phyloP scores from a whole-genome alignment of 176 grass and related monocot genomes.

The Rhipidocladum racemiflorum region DNA sequence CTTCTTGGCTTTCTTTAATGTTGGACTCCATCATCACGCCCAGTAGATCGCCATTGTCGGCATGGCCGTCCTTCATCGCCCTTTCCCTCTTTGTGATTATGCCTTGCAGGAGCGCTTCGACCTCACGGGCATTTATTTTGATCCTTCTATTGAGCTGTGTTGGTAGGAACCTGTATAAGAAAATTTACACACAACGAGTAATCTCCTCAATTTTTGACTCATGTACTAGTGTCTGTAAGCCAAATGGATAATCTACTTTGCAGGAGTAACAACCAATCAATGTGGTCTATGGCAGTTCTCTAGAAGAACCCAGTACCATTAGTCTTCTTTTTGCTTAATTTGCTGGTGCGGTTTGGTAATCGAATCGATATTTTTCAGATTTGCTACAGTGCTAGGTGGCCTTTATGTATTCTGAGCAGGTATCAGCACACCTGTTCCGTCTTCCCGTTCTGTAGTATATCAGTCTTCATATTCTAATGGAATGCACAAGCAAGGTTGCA shows the following conservation, averaged over 20 bases:
- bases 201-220: neutral
- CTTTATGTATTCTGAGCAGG: neutral
- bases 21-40: constrained; percentile 60
- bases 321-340: too few species aligned
- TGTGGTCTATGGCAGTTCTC: neutral
- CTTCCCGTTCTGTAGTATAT: too few species aligned
- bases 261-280: neutral
- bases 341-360: neutral
- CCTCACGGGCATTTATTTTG: constrained; percentile 36
- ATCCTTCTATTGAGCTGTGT: constrained; percentile 40
- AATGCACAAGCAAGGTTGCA: neutral
- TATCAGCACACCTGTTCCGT: neutral
- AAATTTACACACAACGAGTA: neutral
- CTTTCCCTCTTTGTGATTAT: constrained; percentile 52
- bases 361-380: neutral
- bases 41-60: constrained; percentile 37
- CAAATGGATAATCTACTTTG: neutral
- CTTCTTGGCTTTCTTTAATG: constrained; percentile 18
- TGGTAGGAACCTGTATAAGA: constrained; percentile 44
- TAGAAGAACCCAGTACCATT: neutral
- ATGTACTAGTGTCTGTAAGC: neutral
- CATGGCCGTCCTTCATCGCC: constrained; percentile 13
- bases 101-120: constrained; percentile 24
- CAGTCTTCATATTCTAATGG: neutral
- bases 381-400: neutral